Base-by-base conservation (phyloP, 2,329 filamentous ascomycete species). In the Elsinoe fawcettii region DNA sequence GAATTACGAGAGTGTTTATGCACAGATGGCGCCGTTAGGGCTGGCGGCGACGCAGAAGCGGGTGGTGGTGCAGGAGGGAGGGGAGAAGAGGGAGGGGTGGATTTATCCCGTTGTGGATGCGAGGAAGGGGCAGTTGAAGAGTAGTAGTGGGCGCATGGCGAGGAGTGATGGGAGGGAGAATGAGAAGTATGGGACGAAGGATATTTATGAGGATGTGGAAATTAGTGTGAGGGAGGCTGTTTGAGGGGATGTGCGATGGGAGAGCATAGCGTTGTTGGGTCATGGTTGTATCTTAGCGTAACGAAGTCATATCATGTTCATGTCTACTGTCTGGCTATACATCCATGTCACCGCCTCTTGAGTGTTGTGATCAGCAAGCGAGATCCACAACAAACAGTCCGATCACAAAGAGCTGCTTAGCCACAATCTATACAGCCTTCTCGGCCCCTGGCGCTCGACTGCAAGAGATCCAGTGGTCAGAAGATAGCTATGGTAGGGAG, bases 1-100 rank as follows among this genome's bases (percentile, higher is more conserved):
- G 2, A 67, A 69, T 7, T 80, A 77, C 67, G 80, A 83, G 73
- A 75, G 70, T 1, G 70, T 82, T 20, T 81, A 81, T 62, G 60
- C 72, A 6, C 74, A 77, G 53, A 66, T 62, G 20, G 65, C 71
- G 58, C 67, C 67, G 0, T 67, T 63, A 1, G 66, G 71, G 5
- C 61, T 76, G n/a, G 62, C 60, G 6, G 63, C 63, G 2, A 64
- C 64, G 12, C 66, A 60, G 11, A 58, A 59, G n/a, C 61, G 61
- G 49, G 57, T 64, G 16, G 51, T 46, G 7, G 60, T 64, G 49
- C 51, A 63, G 57, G 58, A 61, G 44, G 63, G 57, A 3, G 64
- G 63, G 11, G 59, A 63, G 58, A 60, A 61, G 58, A 51, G 27
- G 36, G 61, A 58, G 18, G 63, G 58, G 53, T 71, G 65, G 63